These are phyloP conservation scores for Liriodendron chinense DNA, from an alignment of 164 flowering plant species.

Conservation along the genomic window DNA sequence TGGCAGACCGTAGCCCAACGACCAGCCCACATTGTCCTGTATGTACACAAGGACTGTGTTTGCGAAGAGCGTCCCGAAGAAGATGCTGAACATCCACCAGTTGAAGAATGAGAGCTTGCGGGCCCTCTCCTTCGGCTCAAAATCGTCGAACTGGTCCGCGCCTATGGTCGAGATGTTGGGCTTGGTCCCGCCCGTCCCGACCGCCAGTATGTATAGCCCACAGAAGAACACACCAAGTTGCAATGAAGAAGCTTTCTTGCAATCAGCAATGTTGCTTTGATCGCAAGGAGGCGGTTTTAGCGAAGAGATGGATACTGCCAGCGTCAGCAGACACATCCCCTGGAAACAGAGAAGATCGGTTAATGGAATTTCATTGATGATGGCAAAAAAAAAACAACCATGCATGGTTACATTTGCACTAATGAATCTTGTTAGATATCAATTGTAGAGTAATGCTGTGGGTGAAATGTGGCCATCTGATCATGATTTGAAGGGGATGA, in stretches of 20 bases:
- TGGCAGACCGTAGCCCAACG: conserved; percentile 31
- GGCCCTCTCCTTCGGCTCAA: conserved; percentile 22
- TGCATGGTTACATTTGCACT: no score
- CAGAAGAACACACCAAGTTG: conserved; percentile 24
- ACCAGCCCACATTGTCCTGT: conserved; percentile 33
- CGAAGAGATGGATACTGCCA: conserved; percentile 18
- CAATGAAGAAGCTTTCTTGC: conserved; percentile 13
- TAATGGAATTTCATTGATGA: not conserved
- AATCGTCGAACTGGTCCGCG: conserved; percentile 26
- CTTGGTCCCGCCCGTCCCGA: conserved; percentile 32
- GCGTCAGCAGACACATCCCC: conserved; percentile 29
- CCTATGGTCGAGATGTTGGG: conserved; percentile 34
- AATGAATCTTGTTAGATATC: no score
- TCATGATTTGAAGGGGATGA: no score
- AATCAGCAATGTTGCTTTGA: not conserved
- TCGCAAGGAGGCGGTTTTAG: conserved; percentile 20
- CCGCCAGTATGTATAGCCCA: conserved; percentile 23
- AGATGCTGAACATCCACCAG: conserved; percentile 38
- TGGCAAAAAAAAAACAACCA: no score
- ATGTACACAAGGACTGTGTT: conserved; percentile 31
- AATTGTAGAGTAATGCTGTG: no score
- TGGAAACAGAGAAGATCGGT: not conserved
- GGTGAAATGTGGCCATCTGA: no score
- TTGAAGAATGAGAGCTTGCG: conserved; percentile 34
- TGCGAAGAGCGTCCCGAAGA: conserved; percentile 30